Conservation (phyloP, 192 early-diverging fungal genomes). For the Linnemannia schmuckeri region DNA sequence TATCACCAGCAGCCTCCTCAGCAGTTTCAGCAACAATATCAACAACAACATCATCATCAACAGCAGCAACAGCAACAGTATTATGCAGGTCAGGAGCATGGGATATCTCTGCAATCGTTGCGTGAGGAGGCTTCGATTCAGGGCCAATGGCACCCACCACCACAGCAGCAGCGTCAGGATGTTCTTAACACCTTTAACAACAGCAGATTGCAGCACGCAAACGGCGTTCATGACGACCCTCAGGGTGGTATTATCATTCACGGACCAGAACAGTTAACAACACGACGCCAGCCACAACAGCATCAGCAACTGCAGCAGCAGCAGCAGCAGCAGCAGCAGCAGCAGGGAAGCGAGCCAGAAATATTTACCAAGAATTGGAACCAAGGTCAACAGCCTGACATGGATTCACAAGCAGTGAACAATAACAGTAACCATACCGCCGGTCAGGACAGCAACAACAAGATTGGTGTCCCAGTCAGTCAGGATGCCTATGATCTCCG, state of each 20-base stretch:
- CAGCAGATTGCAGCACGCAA: neutral
- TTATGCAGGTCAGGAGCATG: neutral
- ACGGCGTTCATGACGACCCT: neutral
- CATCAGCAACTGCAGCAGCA: neutral
- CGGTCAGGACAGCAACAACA: neutral
- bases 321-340: neutral
- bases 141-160: neutral
- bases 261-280: neutral
- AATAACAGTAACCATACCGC: neutral
- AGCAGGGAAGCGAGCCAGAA: neutral
- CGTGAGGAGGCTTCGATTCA: slow-evolving; percentile 22
- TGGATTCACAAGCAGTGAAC: neutral
- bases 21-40: neutral
- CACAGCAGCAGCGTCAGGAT: neutral
- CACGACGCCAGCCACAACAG: neutral
- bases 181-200: neutral
- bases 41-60: neutral
- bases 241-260: slow-evolving; percentile 6
- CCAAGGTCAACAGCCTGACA: neutral
- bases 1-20: neutral
- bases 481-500: slow-evolving; percentile 30
- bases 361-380: neutral
- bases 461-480: neutral
- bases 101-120: slow-evolving; percentile 36
- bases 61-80: neutral